Base-by-base conservation (phyloP, 2,329 filamentous ascomycete genomes). In the Erysiphe neolycopersici region DNA sequence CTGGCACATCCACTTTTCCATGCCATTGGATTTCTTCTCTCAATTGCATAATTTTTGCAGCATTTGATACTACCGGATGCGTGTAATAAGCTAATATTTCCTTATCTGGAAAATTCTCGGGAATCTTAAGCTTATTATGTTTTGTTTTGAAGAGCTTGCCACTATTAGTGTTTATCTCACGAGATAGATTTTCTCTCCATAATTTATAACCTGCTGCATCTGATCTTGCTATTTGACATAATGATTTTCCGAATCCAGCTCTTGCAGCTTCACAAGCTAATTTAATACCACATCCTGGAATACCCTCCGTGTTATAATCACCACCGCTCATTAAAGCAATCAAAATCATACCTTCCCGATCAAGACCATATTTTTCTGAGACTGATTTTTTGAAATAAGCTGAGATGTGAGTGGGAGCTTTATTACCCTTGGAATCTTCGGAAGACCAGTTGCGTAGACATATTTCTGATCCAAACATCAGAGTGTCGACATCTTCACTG, bases 291-390 rank as follows among this genome's bases (percentile, higher is more conserved):
- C 85, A 92, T 4, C 81, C 79, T 0, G 80, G 75, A 14, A 98
- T 77, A 0, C 89, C 89, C 44, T 83, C 80, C 0, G 85, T 81
- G 0, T 87, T 65, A 52, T 98, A 98, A 59, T 98, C 89, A 6
- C 89, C 89, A 6, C 89, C 89, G 51, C 85, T 94, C 70, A 98
- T 84, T 48, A 98, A 63, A 0, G 89, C 89, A 17, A 95, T 79
- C 12, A 98, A 62, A 18, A 95, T 78, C 85, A 98, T 92, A 0
- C 84, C 87, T 48, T 89, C 76, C 17, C 79, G 67, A 53, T 85
- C 81, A 39, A 95, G 63, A 0, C 77, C 78, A 54, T 12, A 55
- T 42, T 49, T 54, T 1, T 54, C 56, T n/a, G 61, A 58, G 51
- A 65, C 65, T 0, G 74, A 69, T 33, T 68, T 64, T 11, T 66